phyloP scores from a whole-genome alignment of 2,329 filamentous ascomycete species.

The Eutypa lata region DNA sequence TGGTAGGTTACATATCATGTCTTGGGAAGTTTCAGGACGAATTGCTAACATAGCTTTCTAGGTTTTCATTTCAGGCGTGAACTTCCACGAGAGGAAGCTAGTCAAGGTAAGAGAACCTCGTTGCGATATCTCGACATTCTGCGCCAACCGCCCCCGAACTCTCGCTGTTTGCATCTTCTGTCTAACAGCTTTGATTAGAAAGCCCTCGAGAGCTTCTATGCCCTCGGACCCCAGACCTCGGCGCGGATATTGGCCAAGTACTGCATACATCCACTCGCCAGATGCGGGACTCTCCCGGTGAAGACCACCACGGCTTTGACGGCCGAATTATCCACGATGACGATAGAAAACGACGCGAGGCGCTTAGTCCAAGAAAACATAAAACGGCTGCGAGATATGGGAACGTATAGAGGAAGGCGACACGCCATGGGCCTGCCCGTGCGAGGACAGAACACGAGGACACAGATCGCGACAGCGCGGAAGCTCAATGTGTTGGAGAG shows the following conservation, averaged over 20 bases:
- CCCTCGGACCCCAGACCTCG: conserved; percentile 69
- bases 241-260: conserved; percentile 80
- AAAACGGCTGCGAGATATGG: conserved; percentile 81
- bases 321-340: conserved; percentile 85
- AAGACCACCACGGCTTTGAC: conserved; percentile 80
- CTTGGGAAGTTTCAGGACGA: neutral
- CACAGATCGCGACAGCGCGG: conserved; percentile 60
- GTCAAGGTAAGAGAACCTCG: conserved; percentile 79
- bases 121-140: too few species aligned
- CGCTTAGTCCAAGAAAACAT: conserved; percentile 83
- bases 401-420: conserved; percentile 80
- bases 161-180: neutral
- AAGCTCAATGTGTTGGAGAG: conserved; percentile 60
- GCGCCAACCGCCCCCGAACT: too few species aligned
- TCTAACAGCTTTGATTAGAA: conserved; percentile 42
- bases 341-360: conserved; percentile 84
- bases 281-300: conserved; percentile 69
- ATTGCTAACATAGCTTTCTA: conserved; percentile 27
- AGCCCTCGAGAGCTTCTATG: conserved; percentile 82
- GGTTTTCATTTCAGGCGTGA: conserved; percentile 84
- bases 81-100: conserved; percentile 79
- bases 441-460: conserved; percentile 83
- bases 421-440: conserved; percentile 93
- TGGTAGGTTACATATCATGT: conserved; percentile 8
- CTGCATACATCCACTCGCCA: conserved; percentile 82